A percentile compares a stretch with the other conserved stretches of the same genome.
Evolutionary conservation across 2,329 filamentous ascomycete species (phyloP).

Genomic region (Botrytis porri): DNA sequence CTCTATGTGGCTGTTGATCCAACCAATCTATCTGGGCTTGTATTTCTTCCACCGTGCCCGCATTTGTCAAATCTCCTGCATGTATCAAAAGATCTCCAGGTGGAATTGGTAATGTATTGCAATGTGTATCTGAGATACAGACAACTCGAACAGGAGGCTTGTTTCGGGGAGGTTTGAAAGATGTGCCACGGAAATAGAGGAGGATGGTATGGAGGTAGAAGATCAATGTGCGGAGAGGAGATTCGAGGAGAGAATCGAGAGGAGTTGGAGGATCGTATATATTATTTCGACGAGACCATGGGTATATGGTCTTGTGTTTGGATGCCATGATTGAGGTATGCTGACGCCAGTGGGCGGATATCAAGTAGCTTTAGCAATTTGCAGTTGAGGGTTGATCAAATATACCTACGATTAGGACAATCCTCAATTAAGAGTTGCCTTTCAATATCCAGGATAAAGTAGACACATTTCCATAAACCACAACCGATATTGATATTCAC

Average conservation of each 20-base stretch:
- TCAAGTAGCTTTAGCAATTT: background rate
- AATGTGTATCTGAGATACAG: constrained; percentile 89
- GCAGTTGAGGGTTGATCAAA: background rate
- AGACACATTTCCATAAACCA: constrained; percentile 5
- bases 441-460: background rate
- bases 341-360: background rate
- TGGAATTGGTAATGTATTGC: constrained; percentile 61
- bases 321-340: constrained; percentile 7
- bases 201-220: constrained; percentile 62
- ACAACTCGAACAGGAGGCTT: constrained; percentile 68
- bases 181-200: constrained; percentile 63
- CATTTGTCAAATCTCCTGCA: constrained; percentile 78
- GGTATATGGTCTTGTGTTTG: constrained; percentile 28
- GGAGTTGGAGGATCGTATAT: constrained; percentile 41
- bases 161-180: constrained; percentile 55
- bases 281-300: constrained; percentile 34
- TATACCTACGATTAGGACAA: background rate
- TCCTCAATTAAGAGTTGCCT: constrained; percentile 7
- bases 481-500: background rate
- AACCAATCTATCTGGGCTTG: constrained; percentile 87
- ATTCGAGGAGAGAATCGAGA: constrained; percentile 62
- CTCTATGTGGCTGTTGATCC: constrained; percentile 64
- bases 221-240: constrained; percentile 64
- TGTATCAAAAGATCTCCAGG: constrained; percentile 84
- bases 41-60: constrained; percentile 68